phyloP scores from a whole-genome alignment of 2,329 filamentous ascomycete species.

The Phialophora verrucosa region DNA sequence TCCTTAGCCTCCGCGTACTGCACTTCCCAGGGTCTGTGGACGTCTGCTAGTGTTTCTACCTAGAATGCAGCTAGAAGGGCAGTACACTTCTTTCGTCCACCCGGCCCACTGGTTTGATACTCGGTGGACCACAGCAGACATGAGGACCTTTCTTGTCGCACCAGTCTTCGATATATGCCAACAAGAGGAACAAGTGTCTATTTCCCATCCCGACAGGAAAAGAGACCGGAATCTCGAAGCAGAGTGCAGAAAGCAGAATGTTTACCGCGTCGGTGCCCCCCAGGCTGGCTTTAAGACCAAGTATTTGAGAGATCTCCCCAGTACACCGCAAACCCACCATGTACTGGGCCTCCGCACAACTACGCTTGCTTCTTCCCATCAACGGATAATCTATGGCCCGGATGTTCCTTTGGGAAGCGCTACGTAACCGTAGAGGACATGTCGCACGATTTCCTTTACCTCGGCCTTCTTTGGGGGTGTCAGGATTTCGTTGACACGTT shows the following conservation, averaged over 20 bases:
- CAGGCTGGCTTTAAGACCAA: neutral
- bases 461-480: constrained; percentile 9
- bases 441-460: constrained; percentile 7
- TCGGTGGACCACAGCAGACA: neutral
- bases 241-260: neutral
- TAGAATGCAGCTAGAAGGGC: constrained; percentile 34
- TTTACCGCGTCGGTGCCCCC: neutral
- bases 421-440: neutral
- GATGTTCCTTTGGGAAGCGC: neutral
- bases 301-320: neutral
- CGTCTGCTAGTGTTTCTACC: constrained; percentile 14
- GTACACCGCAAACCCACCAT: neutral
- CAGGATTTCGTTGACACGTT: constrained; percentile 21
- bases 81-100: constrained; percentile 13
- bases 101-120: constrained; percentile 19
- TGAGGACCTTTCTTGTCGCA: neutral
- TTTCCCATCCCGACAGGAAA: neutral
- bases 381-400: neutral
- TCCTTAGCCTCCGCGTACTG: neutral
- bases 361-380: neutral
- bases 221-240: neutral
- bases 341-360: neutral
- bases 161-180: neutral
- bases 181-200: neutral
- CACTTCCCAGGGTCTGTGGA: too few relatives aligned